phyloP scores from a whole-genome alignment of 495 filamentous ascomycete genomes.

The Penicillium maclennaniae region DNA sequence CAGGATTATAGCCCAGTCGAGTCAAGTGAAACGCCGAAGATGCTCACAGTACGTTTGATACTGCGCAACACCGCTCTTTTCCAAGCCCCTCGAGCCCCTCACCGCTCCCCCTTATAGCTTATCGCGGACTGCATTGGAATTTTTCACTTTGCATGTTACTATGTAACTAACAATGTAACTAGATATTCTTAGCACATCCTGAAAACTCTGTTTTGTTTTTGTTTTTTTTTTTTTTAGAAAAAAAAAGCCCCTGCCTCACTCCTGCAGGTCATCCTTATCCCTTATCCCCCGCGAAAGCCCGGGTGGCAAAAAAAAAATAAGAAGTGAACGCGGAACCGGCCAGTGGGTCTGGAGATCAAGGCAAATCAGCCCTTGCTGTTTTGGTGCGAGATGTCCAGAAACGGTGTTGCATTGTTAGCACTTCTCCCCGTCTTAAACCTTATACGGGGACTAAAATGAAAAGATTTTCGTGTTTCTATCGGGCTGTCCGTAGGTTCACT shows the following conservation, averaged over 20 bases:
- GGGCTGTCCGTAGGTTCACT: not conserved
- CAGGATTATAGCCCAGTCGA: not conserved
- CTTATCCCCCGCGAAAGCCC: conserved; percentile 27
- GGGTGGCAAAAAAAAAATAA: conserved; percentile 12
- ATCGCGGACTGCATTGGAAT: conserved; percentile 12
- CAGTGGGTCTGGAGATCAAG: conserved; percentile 10
- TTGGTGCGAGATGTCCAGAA: not conserved
- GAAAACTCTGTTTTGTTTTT: not conserved
- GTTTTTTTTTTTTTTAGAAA: no score
- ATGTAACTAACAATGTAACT: not conserved
- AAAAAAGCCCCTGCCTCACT: no score
- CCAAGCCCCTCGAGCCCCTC: conserved; percentile 11
- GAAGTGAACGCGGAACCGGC: not conserved
- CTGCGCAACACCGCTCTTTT: conserved; percentile 10
- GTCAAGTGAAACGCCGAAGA: not conserved
- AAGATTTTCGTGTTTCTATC: not conserved
- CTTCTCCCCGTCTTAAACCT: not conserved
- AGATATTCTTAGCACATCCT: no score
- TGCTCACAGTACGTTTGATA: not conserved
- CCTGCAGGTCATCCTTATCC: not conserved
- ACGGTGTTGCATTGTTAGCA: not conserved
- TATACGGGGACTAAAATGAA: not conserved
- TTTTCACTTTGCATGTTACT: not conserved
- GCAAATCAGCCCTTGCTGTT: conserved; percentile 6
- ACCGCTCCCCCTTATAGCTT: conserved; percentile 18